Conservation (phyloP, 139 green algal species). For the Tetradesmus obliquus region DNA sequence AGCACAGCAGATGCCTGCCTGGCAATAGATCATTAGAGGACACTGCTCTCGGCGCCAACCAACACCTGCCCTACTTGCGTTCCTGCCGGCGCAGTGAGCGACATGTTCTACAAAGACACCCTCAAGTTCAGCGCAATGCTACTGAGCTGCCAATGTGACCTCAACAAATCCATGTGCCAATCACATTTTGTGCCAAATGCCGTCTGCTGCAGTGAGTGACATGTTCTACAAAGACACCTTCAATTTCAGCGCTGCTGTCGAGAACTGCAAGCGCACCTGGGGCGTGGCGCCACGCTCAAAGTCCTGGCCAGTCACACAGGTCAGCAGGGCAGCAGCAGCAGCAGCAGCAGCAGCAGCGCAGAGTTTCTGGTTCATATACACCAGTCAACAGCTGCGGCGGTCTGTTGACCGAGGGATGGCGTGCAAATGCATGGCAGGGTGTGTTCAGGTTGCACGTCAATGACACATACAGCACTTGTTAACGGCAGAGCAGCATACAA, state of each 20-base stretch:
- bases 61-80: background rate
- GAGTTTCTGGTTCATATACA: no score
- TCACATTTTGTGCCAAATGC: background rate
- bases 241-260: constrained; percentile 31
- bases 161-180: no score
- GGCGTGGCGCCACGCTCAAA: constrained; percentile 65
- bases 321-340: background rate
- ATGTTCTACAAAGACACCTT: constrained; percentile 79
- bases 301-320: constrained; percentile 20
- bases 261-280: constrained; percentile 75
- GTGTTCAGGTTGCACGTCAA: background rate
- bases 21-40: background rate
- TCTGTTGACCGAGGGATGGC: no score
- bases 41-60: background rate
- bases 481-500: no score
- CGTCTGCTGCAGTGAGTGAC: constrained; percentile 54
- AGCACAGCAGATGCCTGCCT: background rate
- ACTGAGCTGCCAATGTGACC: background rate
- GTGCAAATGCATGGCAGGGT: background rate
- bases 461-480: no score
- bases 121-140: background rate
- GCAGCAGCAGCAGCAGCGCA: no score
- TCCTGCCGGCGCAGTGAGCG: background rate
- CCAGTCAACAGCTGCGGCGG: no score
- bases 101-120: no score